Conservation (phyloP, 176 grass and related monocot species). For the Metroxylon sagu region DNA sequence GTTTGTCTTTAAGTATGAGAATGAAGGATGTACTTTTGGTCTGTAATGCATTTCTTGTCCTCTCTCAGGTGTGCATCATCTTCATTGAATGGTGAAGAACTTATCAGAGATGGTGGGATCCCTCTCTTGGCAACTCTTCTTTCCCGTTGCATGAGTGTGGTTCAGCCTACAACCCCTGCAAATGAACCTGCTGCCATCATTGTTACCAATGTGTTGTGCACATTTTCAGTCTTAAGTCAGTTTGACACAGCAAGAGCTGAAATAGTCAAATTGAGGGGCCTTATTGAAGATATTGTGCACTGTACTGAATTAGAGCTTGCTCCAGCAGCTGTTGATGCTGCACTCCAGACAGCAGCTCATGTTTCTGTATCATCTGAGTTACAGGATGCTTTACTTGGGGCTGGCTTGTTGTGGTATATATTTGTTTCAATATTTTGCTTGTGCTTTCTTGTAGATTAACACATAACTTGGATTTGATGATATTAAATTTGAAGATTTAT, state of each 20-base stretch:
- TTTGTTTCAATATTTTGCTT: neutral
- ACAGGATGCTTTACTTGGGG: slow-evolving; percentile 67
- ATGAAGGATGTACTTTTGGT: neutral
- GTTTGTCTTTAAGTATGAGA: too few species aligned
- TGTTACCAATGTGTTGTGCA: slow-evolving; percentile 93
- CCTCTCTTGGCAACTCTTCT: slow-evolving; percentile 90
- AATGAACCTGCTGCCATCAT: slow-evolving; percentile 88
- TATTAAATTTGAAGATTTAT: neutral
- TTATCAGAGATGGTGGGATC: slow-evolving; percentile 93
- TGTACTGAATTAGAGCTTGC: slow-evolving; percentile 84
- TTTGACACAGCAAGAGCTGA: slow-evolving; percentile 77
- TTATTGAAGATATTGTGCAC: slow-evolving; percentile 94
- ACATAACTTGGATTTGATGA: too few species aligned
- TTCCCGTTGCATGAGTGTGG: slow-evolving; percentile 91
- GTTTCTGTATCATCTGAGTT: slow-evolving; percentile 66
- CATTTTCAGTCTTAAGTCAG: slow-evolving; percentile 77
- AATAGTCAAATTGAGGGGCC: slow-evolving; percentile 75
- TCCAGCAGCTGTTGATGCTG: slow-evolving; percentile 83
- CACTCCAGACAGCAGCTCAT: slow-evolving; percentile 76
- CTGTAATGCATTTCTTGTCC: neutral
- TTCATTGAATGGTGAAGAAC: slow-evolving; percentile 93
- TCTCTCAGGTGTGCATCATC: slow-evolving; percentile 74
- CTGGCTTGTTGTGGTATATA: slow-evolving; percentile 88
- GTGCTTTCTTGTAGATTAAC: neutral
- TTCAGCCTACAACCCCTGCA: slow-evolving; percentile 88